Base-by-base conservation (phyloP, 192 early-diverging fungal genomes). In the Coemansia sp. region DNA sequence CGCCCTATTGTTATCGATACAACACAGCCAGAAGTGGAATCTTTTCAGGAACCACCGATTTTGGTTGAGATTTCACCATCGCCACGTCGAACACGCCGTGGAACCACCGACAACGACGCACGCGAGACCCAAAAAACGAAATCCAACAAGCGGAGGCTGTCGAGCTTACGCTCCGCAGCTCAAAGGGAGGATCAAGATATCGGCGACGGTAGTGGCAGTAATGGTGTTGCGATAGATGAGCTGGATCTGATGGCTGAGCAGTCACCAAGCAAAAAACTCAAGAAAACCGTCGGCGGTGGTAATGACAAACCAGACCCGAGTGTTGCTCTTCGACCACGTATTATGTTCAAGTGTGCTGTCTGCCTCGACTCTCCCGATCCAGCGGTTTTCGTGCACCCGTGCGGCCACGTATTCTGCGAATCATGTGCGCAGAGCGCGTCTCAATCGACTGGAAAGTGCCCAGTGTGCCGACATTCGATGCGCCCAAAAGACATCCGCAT, bases 401-500 rank as follows among this genome's bases (percentile, higher is more conserved):
- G 74, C 54, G 74, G 74, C 15, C 74, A 77, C 43, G 67, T 77
- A 4, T 77, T 77, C 33, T 77, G 74, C 39, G 74, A 77, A 38
- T 58, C 53, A n/a, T 77, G 74, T 19, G 74, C 68, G 15, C 68
- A 71, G 53, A 61, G 64, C 4, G 67, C 74, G 0, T 64, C 56
- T 8, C 74, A 71, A 51, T 61, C 64, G 4, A 71, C 74, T 0
- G 63, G 55, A 37, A 65, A 65, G 27, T 77, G 73, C 22, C 73
- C 73, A 0, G 73, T 77, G 41, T 77, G 74, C 17, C 67, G 74
- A 15, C 74, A 77, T 47, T 27, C 50, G 47, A 67, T 77, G 57
- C 63, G 67, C 9, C 9, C 57, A n/a, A 53, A 47, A 19, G 65
- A 63, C 33, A 71, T 77, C 9, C 68, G 68, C 13, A 64, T 77